Conservation (phyloP, 345 rosid genomes). For the Sisymbrium altissimum region DNA sequence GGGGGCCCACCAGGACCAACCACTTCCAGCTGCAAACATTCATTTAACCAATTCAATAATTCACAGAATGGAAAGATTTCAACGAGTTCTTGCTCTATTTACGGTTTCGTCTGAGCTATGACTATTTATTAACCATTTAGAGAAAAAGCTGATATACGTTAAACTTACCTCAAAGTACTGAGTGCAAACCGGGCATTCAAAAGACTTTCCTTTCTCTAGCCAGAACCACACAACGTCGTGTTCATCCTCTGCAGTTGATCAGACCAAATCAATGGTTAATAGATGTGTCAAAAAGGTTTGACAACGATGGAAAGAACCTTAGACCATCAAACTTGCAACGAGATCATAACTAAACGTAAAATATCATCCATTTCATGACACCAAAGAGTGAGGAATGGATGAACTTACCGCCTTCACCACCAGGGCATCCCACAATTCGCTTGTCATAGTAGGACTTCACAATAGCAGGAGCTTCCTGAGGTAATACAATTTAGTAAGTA, state of each 20-base stretch:
- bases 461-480: conserved; percentile 51
- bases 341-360: not conserved
- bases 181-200: conserved; percentile 80
- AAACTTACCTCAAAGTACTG: conserved; percentile 75
- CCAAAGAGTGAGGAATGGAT: not conserved
- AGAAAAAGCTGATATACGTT: not conserved
- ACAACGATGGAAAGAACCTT: not conserved
- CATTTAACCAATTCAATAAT: not conserved
- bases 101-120: not conserved
- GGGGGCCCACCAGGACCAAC: conserved; percentile 94
- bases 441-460: conserved; percentile 51
- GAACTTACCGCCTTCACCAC: conserved; percentile 58
- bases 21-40: conserved; percentile 62
- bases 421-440: conserved; percentile 68
- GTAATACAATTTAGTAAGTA: not conserved
- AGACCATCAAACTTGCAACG: not conserved
- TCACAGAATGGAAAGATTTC: not conserved
- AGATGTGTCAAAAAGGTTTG: not conserved
- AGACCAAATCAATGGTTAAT: not conserved
- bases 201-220: conserved; percentile 83
- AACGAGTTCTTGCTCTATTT: not conserved
- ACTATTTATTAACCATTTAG: not conserved
- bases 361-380: not conserved
- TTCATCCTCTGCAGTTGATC: conserved; percentile 63
- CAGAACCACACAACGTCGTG: conserved; percentile 99